Conservation (phyloP, 805 yeast genomes). For the Wickerhamiella hasegawae region DNA sequence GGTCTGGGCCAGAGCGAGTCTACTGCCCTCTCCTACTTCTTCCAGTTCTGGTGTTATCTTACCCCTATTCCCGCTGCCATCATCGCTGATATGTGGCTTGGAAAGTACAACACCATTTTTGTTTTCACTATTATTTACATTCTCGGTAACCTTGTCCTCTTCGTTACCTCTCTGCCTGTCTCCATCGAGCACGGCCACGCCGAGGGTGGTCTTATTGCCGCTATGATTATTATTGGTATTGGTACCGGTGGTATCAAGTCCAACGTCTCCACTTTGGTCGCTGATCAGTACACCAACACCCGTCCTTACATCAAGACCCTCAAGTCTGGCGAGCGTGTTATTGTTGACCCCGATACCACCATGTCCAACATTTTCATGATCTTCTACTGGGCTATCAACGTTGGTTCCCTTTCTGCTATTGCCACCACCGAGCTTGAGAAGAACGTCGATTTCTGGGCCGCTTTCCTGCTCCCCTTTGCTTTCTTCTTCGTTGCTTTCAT, state of each 20-base stretch:
- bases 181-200: constrained; percentile 26
- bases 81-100: constrained; percentile 57
- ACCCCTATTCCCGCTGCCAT: constrained; percentile 69
- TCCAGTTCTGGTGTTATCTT: constrained; percentile 70
- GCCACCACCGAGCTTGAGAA: constrained; percentile 63
- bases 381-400: constrained; percentile 60
- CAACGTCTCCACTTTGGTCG: constrained; percentile 59
- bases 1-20: constrained; percentile 47
- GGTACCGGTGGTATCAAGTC: constrained; percentile 76
- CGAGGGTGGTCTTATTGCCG: constrained; percentile 43
- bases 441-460: constrained; percentile 46
- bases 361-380: constrained; percentile 60
- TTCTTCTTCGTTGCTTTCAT: constrained; percentile 46
- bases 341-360: constrained; percentile 54
- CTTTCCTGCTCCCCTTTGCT: constrained; percentile 56
- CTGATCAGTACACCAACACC: constrained; percentile 52
- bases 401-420: constrained; percentile 59
- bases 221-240: constrained; percentile 46
- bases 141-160: constrained; percentile 44
- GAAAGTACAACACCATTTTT: constrained; percentile 54
- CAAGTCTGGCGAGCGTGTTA: constrained; percentile 49
- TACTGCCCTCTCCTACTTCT: constrained; percentile 54
- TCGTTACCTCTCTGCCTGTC: constrained; percentile 53
- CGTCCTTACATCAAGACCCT: constrained; percentile 42
- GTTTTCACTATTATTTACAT: constrained; percentile 44